These are phyloP conservation scores for Melocanna baccifera DNA, from an alignment of 176 grass and related monocot genomes.

Conservation along the genomic window DNA sequence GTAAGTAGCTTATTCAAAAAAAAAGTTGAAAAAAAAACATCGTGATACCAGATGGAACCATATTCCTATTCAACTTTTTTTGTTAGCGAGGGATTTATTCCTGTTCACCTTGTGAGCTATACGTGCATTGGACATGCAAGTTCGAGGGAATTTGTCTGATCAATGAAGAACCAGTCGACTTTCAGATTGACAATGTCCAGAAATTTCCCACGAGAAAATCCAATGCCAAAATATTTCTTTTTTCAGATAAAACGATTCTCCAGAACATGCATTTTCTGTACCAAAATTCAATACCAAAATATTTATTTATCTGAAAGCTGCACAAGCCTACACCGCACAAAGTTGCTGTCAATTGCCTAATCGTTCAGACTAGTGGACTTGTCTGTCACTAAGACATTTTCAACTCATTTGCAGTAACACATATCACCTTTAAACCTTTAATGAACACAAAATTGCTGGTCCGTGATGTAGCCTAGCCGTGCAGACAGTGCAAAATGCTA, in stretches of 20 bases:
- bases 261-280: neutral
- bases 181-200: neutral
- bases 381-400: constrained; percentile 6
- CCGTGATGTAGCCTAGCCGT: neutral
- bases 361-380: neutral
- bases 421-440: constrained; percentile 14
- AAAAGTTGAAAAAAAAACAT: neutral
- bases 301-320: neutral
- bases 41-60: neutral
- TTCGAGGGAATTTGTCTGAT: neutral
- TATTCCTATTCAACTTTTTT: neutral
- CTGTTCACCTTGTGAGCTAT: neutral
- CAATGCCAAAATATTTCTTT: neutral
- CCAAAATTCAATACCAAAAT: neutral
- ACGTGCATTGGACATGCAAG: neutral
- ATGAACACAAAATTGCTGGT: constrained; percentile 7
- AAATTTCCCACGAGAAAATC: neutral
- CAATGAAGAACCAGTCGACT: neutral
- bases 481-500: neutral
- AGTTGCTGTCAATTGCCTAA: constrained; percentile 13
- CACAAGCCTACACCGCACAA: constrained; percentile 5
- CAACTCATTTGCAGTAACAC: constrained; percentile 3
- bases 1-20: neutral
- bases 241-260: neutral
- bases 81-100: too few relatives aligned